These are phyloP conservation scores for Suillus brevipes DNA, from an alignment of 768 basidiomycete species.

Conservation along the genomic window DNA sequence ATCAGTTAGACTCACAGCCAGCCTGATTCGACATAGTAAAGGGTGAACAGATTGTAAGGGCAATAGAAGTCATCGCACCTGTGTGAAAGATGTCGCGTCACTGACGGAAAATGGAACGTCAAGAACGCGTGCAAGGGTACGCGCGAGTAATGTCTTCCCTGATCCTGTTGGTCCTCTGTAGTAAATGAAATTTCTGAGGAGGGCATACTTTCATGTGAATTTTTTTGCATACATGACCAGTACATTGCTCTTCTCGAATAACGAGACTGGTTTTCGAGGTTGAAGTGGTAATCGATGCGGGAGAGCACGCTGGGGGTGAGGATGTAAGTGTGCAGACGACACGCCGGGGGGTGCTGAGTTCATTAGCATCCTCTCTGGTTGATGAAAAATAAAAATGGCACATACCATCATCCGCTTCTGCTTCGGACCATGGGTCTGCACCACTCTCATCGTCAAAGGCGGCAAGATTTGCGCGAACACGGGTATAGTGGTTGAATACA, in stretches of 20 bases:
- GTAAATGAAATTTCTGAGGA: conserved; percentile 11
- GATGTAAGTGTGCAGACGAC: conserved; percentile 60
- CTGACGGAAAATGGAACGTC: conserved; percentile 94
- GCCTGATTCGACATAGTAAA: conserved; percentile 45
- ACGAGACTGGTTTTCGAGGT: conserved; percentile 46
- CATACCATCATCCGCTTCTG: conserved; percentile 30
- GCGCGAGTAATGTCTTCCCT: conserved; percentile 88
- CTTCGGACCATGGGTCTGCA: conserved; percentile 29
- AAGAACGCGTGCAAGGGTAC: conserved; percentile 85
- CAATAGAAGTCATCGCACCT: conserved; percentile 44
- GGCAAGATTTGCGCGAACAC: conserved; percentile 71
- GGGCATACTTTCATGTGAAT: conserved; percentile 9
- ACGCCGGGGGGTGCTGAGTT: conserved; percentile 41
- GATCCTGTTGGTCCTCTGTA: conserved; percentile 83
- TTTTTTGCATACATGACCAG: conserved; percentile 70
- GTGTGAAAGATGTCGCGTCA: conserved; percentile 94
- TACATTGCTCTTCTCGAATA: conserved; percentile 96
- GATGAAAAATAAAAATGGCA: background rate
- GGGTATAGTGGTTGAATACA: conserved; percentile 94
- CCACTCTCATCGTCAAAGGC: conserved; percentile 42
- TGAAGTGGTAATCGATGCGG: conserved; percentile 38
- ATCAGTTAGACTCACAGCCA: conserved; percentile 55
- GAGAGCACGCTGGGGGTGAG: conserved; percentile 47
- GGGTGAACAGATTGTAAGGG: background rate
- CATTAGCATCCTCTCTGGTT: conserved; percentile 7